phyloP scores from a whole-genome alignment of 176 grass and related monocot genomes.

The Leersia perrieri region DNA sequence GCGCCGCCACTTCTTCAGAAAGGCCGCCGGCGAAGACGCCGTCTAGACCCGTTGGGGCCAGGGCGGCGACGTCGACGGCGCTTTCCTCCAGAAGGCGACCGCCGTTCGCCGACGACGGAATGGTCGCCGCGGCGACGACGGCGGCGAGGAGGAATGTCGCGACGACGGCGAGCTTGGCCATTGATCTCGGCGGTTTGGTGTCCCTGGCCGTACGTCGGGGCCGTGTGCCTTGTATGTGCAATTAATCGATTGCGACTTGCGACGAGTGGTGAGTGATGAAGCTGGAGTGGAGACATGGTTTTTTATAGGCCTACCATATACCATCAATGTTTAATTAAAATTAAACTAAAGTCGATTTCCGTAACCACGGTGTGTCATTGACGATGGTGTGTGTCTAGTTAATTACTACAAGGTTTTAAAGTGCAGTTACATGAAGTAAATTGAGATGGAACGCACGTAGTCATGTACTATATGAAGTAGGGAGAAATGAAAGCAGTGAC shows the following conservation, averaged over 20 bases:
- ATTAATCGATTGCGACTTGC: too few species aligned
- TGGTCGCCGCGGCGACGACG: neutral
- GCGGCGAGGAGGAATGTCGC: neutral
- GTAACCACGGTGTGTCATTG: neutral
- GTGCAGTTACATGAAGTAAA: too few species aligned
- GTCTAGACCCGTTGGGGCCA: too few species aligned
- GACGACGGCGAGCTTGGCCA: neutral
- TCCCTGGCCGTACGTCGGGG: too few species aligned
- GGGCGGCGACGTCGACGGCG: neutral
- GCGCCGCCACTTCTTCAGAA: neutral
- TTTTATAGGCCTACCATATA: neutral
- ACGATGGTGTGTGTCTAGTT: neutral
- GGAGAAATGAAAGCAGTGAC: too few species aligned
- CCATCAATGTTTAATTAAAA: too few species aligned
- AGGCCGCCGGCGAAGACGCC: neutral
- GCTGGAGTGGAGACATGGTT: neutral
- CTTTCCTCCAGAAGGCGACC: neutral
- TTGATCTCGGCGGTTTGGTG: neutral
- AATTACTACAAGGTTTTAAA: too few species aligned
- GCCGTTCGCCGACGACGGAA: neutral
- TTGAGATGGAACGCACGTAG: too few species aligned
- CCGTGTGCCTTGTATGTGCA: too few species aligned
- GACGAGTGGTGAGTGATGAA: neutral
- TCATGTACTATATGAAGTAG: too few species aligned
- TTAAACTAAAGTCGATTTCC: neutral